Evolutionary conservation across 1,139 yeast species (phyloP).

Genomic region (Debaryomyces sp.): DNA sequence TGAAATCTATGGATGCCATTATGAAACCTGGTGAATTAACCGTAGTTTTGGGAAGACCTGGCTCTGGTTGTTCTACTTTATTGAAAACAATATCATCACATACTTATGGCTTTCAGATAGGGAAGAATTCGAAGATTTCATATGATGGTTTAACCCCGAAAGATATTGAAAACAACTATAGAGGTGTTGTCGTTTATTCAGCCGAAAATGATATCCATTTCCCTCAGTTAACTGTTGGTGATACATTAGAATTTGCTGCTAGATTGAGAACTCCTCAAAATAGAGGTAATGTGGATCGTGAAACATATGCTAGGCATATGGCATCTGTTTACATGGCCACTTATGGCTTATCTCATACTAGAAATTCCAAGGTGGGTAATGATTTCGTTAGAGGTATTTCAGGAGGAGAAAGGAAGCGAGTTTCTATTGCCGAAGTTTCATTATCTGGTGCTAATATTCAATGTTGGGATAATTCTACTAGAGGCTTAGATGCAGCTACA

Average conservation of each 20-base stretch:
- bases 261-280: slow-evolving; percentile 65
- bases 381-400: slow-evolving; percentile 78
- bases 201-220: slow-evolving; percentile 75
- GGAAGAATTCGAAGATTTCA: slow-evolving; percentile 55
- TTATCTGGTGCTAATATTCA: slow-evolving; percentile 17
- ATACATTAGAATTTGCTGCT: slow-evolving; percentile 69
- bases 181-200: slow-evolving; percentile 70
- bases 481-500: slow-evolving; percentile 54
- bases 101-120: slow-evolving; percentile 6
- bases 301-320: slow-evolving; percentile 59
- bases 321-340: slow-evolving; percentile 73
- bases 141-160: slow-evolving; percentile 23
- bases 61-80: slow-evolving; percentile 59
- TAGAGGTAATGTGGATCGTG: slow-evolving; percentile 60
- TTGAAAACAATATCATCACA: slow-evolving; percentile 56
- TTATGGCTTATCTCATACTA: slow-evolving; percentile 69
- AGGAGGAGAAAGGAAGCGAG: slow-evolving; percentile 85
- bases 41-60: slow-evolving; percentile 41
- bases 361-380: slow-evolving; percentile 69
- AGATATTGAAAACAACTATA: slow-evolving; percentile 21
- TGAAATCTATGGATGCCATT: slow-evolving; percentile 39
- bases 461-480: slow-evolving; percentile 56
- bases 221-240: slow-evolving; percentile 72
- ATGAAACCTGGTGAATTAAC: slow-evolving; percentile 38
- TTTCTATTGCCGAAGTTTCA: slow-evolving; percentile 46